These are phyloP conservation scores for Penicillium subrubescens DNA, from an alignment of 495 filamentous ascomycete species.

Conservation along the genomic window DNA sequence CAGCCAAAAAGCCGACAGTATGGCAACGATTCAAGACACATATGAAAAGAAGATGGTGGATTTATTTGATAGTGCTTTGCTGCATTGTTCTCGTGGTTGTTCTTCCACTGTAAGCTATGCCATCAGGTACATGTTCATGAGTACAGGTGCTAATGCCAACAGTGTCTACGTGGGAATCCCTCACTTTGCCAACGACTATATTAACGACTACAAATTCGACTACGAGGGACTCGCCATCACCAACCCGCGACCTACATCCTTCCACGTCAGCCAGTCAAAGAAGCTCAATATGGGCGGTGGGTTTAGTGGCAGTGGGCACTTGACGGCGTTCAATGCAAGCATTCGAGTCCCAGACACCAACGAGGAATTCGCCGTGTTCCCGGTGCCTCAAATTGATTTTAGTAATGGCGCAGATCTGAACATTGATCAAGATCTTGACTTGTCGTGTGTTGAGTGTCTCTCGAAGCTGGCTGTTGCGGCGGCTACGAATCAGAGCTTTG, in stretches of 20 bases:
- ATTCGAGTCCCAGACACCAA: slow-evolving; percentile 18
- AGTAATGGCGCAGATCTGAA: slow-evolving; percentile 15
- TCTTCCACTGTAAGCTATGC: slow-evolving; percentile 28
- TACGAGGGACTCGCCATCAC: slow-evolving; percentile 28
- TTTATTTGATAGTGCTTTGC: slow-evolving; percentile 27
- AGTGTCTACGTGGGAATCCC: slow-evolving; percentile 37
- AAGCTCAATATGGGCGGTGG: slow-evolving; percentile 24
- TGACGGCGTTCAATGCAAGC: slow-evolving; percentile 31
- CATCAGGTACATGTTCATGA: not conserved
- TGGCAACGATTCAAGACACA: slow-evolving; percentile 30
- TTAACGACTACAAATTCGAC: slow-evolving; percentile 32
- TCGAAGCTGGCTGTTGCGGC: slow-evolving; percentile 25
- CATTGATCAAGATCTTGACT: slow-evolving; percentile 32
- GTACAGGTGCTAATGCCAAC: not conserved
- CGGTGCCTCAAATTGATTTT: slow-evolving; percentile 27
- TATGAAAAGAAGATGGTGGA: slow-evolving; percentile 39
- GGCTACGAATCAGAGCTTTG: slow-evolving; percentile 27
- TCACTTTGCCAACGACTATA: slow-evolving; percentile 30
- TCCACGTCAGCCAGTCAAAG: slow-evolving; percentile 23
- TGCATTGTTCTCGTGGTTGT: slow-evolving; percentile 25
- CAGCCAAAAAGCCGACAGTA: slow-evolving; percentile 22
- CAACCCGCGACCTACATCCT: slow-evolving; percentile 19
- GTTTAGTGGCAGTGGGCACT: slow-evolving; percentile 31
- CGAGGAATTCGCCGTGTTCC: slow-evolving; percentile 26
- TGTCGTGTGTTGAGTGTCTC: slow-evolving; percentile 34